Evolutionary conservation across 768 basidiomycete species (phyloP).

Genomic region (Rhodotorula kratochvilovae): DNA sequence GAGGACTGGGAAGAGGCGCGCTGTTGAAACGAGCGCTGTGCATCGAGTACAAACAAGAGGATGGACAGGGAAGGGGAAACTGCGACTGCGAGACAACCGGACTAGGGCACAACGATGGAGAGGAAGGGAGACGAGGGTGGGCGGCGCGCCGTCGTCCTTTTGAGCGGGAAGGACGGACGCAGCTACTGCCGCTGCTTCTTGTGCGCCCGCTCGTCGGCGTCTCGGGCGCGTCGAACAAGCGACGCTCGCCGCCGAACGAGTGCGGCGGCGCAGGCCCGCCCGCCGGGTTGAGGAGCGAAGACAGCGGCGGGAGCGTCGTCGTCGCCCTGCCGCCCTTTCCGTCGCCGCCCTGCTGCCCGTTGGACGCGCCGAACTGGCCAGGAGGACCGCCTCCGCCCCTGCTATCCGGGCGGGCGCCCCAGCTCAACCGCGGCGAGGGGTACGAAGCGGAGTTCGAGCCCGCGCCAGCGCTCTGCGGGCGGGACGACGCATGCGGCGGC

Average conservation of each 20-base stretch:
- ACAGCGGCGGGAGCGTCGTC: conserved; percentile 20
- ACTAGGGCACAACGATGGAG: no score
- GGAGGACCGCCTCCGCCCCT: not conserved
- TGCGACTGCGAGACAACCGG: no score
- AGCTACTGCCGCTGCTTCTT: conserved; percentile 18
- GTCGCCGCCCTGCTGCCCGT: not conserved
- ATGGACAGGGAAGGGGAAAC: not conserved
- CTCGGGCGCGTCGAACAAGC: not conserved
- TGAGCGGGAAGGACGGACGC: no score
- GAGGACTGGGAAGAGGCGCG: no score
- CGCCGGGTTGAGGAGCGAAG: conserved; percentile 18
- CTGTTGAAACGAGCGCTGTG: not conserved
- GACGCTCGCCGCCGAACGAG: not conserved
- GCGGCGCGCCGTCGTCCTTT: not conserved
- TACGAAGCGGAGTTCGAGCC: no score
- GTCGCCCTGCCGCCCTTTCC: not conserved
- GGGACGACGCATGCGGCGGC: no score
- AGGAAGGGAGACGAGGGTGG: no score
- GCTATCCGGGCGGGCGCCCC: not conserved
- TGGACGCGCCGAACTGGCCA: not conserved
- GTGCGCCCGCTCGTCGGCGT: conserved; percentile 13
- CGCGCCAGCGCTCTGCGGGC: no score
- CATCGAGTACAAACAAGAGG: not conserved
- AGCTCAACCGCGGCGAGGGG: not conserved
- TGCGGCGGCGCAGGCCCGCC: not conserved